Evolutionary conservation across 2,329 filamentous ascomycete species (phyloP), one percentile per base, ranked within the genome.

Genomic region (Dothistroma pini): DNA sequence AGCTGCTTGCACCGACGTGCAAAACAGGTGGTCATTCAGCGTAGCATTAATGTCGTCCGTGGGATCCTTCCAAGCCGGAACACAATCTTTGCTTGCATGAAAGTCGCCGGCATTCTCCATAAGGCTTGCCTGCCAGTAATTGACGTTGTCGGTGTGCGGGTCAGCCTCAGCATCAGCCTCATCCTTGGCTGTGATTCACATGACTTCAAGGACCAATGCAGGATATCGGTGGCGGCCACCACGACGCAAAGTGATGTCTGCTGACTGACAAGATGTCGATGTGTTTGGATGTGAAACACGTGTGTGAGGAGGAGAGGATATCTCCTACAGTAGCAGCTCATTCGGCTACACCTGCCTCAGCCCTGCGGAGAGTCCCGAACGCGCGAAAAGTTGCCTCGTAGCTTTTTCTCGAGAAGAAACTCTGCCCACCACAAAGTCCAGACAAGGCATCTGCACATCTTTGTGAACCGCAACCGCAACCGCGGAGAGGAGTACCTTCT

Each of bases 21-120:
- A 32, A 25, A 61, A 61, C 29, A 57, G 35, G n/a, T 57, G 25
- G n/a, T 57, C 38, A 29, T 61, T 61, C 54, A 61, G 31, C 10
- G 41, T 54, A 7, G 54, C 35, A 6, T 25, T 22, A 11, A 61
- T 32, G 11, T 54, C 50, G 19, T 49, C 34, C 2, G 49, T 41
- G 9, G 54, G 54, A 49, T 61, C 55, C 7, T 54, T 44, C 49
- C 54, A 61, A 4, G 29, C 19, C 14, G 58, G 58, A 11, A 44
- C 53, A 32, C 57, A 59, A 44, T 50, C 58, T 29, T 44, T 31
- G 19, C 47, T 22, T n/a, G 14, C 21, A 16, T 49, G 44, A 41
- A 38, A 60, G 4, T 19, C 47, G 12, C 38, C 31, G 7, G 35
- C 52, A 35, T 60, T 60, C 7, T 22, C 22, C 22, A 60, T 56